phyloP scores from a whole-genome alignment of 257 asterid genomes.

The Henckelia pumila region DNA sequence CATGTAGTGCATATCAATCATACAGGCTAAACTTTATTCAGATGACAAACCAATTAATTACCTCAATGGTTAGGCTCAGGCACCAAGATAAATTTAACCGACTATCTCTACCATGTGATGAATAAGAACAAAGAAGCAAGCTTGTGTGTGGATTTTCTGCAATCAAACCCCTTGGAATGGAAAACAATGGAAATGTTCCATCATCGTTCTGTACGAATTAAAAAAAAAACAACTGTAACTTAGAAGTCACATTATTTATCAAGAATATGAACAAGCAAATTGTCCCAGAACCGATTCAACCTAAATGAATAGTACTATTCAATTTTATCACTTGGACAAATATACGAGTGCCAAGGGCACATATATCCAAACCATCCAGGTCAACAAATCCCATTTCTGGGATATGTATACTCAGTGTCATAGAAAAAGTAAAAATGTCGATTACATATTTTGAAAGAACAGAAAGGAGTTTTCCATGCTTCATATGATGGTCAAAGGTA shows the following conservation, averaged over 20 bases:
- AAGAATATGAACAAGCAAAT: conserved; percentile 9
- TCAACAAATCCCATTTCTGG: background rate
- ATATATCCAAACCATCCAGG: background rate
- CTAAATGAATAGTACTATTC: background rate
- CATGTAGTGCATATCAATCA: conserved; percentile 14
- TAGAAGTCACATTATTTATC: conserved; percentile 7
- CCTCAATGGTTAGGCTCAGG: conserved; percentile 81
- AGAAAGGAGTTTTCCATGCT: background rate
- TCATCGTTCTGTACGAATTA: conserved; percentile 61
- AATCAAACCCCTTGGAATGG: conserved; percentile 75
- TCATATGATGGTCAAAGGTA: background rate
- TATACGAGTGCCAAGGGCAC: background rate
- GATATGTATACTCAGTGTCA: background rate
- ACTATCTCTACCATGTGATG: conserved; percentile 40
- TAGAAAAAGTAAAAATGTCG: background rate
- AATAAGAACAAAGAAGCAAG: conserved; percentile 71
- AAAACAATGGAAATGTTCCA: conserved; percentile 69
- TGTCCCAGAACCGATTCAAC: background rate
- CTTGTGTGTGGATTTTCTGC: conserved; percentile 90
- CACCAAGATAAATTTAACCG: conserved; percentile 56
- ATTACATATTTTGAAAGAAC: too few species aligned
- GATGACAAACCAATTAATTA: conserved; percentile 28
- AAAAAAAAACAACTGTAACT: conserved; percentile 37
- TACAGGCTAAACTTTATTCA: conserved; percentile 10
- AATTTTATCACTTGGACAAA: conserved; percentile 1